These are phyloP conservation scores for Fusarium papillatum DNA, from an alignment of 2,329 filamentous ascomycete genomes.

Conservation along the genomic window DNA sequence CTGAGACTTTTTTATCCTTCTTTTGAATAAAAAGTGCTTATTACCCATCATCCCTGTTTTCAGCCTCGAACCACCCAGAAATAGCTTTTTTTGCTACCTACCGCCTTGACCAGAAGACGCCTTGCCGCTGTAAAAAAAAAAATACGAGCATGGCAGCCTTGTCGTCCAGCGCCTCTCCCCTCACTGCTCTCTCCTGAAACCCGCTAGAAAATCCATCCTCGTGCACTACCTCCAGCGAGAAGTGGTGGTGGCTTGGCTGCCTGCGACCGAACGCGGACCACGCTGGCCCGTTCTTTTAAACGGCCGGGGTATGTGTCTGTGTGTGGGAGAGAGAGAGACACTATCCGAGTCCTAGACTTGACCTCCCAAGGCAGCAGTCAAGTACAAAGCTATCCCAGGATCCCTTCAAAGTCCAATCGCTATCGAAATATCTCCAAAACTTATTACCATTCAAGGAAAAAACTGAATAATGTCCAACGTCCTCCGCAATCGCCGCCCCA, in stretches of 20 bases:
- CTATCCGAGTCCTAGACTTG: slow-evolving; percentile 17
- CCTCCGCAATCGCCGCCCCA: slow-evolving; percentile 38
- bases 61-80: not conserved
- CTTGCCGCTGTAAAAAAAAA: not conserved
- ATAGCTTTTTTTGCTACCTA: not conserved
- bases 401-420: slow-evolving; percentile 11
- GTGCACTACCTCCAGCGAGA: slow-evolving; percentile 14
- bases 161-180: slow-evolving; percentile 5
- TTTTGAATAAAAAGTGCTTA: not conserved
- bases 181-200: slow-evolving; percentile 33
- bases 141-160: slow-evolving; percentile 8
- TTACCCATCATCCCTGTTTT: not conserved
- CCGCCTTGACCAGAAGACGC: not conserved
- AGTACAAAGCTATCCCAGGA: slow-evolving; percentile 38
- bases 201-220: slow-evolving; percentile 28
- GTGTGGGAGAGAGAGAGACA: not conserved
- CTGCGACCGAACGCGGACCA: slow-evolving; percentile 15
- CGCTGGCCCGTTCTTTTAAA: slow-evolving; percentile 33
- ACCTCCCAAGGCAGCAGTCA: slow-evolving; percentile 43
- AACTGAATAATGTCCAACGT: slow-evolving; percentile 31
- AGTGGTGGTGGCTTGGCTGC: slow-evolving; percentile 25
- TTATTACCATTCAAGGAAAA: not conserved
- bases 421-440: not conserved
- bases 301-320: slow-evolving; percentile 4
- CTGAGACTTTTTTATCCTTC: not conserved